Percentiles rank a stretch among this genome's conserved stretches.
Conservation (phyloP, 2,329 filamentous ascomycete genomes). For the Diatrype stigma region DNA sequence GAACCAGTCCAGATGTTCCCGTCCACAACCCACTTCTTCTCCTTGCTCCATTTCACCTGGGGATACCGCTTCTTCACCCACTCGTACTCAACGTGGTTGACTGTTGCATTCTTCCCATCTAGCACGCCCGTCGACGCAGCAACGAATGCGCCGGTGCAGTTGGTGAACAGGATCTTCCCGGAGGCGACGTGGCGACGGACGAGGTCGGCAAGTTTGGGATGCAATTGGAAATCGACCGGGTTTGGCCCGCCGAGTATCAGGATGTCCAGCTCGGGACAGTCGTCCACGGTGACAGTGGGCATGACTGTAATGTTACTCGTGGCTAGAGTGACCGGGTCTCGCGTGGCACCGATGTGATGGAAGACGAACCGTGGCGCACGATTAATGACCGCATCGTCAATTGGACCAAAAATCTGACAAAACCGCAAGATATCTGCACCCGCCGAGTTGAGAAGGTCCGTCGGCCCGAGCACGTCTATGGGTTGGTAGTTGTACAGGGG, state of each 20-base stretch:
- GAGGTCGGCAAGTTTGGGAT: slow-evolving; percentile 26
- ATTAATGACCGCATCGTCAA: slow-evolving; percentile 15
- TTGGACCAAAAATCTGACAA: slow-evolving; percentile 8
- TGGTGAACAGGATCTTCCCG: slow-evolving; percentile 33
- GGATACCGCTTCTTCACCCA: slow-evolving; percentile 29
- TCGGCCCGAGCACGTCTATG: slow-evolving; percentile 29
- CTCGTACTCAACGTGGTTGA: slow-evolving; percentile 33
- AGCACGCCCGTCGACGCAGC: slow-evolving; percentile 32
- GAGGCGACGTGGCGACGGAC: slow-evolving; percentile 30
- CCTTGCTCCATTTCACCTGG: slow-evolving; percentile 38
- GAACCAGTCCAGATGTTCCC: slow-evolving; percentile 43
- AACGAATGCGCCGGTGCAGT: slow-evolving; percentile 32
- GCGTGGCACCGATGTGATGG: slow-evolving; percentile 30
- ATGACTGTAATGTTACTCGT: slow-evolving; percentile 9
- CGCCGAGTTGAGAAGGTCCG: slow-evolving; percentile 26
- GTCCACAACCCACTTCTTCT: slow-evolving; percentile 41
- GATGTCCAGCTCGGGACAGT: slow-evolving; percentile 33
- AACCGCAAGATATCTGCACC: slow-evolving; percentile 13
- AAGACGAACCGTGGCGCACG: slow-evolving; percentile 27
- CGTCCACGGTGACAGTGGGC: slow-evolving; percentile 28
- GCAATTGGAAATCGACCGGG: slow-evolving; percentile 20
- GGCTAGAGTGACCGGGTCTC: slow-evolving; percentile 21
- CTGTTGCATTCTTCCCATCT: slow-evolving; percentile 38
- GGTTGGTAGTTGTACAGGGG: slow-evolving; percentile 29
- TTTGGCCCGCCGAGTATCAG: slow-evolving; percentile 32